These are phyloP conservation scores for Penicillium bovifimosum DNA, from an alignment of 495 filamentous ascomycete genomes.

Conservation along the genomic window DNA sequence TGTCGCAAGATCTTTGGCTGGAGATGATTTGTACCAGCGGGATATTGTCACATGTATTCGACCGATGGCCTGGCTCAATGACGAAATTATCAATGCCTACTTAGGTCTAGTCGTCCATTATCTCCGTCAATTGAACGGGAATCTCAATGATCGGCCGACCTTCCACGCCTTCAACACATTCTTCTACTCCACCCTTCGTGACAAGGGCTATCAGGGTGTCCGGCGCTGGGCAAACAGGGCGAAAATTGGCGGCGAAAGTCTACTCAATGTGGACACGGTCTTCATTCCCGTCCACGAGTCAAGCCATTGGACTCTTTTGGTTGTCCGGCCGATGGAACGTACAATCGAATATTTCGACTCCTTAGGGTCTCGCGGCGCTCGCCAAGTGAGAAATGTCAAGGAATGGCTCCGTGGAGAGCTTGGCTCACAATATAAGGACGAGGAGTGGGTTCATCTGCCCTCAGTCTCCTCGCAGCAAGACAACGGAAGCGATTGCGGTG, in stretches of 20 bases:
- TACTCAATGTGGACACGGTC: slow-evolving; percentile 54
- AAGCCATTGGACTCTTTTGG: slow-evolving; percentile 58
- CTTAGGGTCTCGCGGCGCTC: slow-evolving; percentile 38
- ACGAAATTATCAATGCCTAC: slow-evolving; percentile 71
- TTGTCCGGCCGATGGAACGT: slow-evolving; percentile 57
- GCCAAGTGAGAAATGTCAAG: slow-evolving; percentile 38
- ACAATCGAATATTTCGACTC: slow-evolving; percentile 75
- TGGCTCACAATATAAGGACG: slow-evolving; percentile 46
- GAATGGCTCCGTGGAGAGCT: slow-evolving; percentile 57
- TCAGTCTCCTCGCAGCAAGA: slow-evolving; percentile 51
- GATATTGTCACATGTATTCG: slow-evolving; percentile 59
- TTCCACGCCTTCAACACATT: slow-evolving; percentile 67
- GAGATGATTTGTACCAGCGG: slow-evolving; percentile 49
- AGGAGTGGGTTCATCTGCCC: slow-evolving; percentile 56
- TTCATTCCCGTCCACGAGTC: slow-evolving; percentile 54
- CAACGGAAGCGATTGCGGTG: slow-evolving; percentile 76
- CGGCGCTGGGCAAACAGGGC: slow-evolving; percentile 50
- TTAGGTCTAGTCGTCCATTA: slow-evolving; percentile 55
- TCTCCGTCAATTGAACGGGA: slow-evolving; percentile 47
- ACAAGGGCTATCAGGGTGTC: slow-evolving; percentile 46
- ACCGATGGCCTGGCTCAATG: slow-evolving; percentile 66
- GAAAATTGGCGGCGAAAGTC: slow-evolving; percentile 47
- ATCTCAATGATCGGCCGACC: slow-evolving; percentile 50
- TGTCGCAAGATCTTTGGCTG: slow-evolving; percentile 46
- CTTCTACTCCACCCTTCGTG: slow-evolving; percentile 59